phyloP scores from a whole-genome alignment of 208 protist genomes.

The Trypanosoma congolense region DNA sequence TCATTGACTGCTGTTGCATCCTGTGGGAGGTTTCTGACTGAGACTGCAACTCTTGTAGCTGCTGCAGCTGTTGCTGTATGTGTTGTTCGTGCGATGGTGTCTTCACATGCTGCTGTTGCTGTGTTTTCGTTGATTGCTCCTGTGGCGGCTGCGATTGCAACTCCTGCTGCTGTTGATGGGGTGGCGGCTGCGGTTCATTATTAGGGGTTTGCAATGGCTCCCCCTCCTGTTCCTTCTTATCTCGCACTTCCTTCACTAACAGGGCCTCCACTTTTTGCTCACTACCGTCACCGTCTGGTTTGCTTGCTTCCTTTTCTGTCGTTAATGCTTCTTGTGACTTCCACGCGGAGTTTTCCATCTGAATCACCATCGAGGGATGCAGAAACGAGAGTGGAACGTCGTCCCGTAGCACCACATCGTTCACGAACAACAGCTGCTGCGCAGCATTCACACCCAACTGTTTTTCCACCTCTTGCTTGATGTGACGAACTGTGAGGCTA shows the following conservation, averaged over 20 bases:
- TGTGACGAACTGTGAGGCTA: conserved; percentile 27
- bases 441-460: conserved; percentile 28
- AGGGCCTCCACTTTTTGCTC: too few species aligned
- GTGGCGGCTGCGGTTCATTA: too few species aligned
- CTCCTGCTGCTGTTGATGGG: neutral
- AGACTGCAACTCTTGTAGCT: neutral
- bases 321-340: neutral
- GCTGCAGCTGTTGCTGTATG: neutral
- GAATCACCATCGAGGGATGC: conserved; percentile 10
- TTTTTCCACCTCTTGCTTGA: conserved; percentile 44
- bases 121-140: neutral
- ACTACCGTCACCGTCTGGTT: neutral
- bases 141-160: neutral
- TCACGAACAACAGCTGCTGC: conserved; percentile 24
- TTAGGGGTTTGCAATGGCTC: too few species aligned
- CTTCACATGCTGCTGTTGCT: neutral
- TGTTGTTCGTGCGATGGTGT: neutral
- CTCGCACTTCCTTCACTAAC: too few species aligned
- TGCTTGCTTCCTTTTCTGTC: neutral
- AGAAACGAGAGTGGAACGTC: conserved; percentile 41
- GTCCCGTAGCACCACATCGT: conserved; percentile 38
- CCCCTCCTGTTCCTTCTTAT: too few species aligned
- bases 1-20: neutral
- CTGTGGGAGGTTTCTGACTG: neutral
- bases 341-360: conserved; percentile 12